phyloP scores from a whole-genome alignment of 257 asterid genomes.

The Plantago major region DNA sequence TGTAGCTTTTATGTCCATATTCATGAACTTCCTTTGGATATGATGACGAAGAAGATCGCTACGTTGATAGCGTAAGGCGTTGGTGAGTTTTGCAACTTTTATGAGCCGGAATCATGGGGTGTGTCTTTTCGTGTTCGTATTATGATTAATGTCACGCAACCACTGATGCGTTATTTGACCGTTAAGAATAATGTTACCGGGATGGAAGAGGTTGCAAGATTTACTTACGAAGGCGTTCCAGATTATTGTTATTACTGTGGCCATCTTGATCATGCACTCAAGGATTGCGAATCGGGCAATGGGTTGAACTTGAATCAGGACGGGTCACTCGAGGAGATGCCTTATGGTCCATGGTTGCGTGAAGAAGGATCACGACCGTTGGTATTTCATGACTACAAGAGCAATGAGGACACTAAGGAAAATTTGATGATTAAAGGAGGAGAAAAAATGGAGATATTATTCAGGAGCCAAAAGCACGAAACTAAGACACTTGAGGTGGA shows the following conservation, averaged over 20 bases:
- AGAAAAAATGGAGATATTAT: too few relatives aligned
- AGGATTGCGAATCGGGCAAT: neutral
- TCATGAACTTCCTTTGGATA: neutral
- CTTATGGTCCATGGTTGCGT: neutral
- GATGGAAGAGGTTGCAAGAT: neutral
- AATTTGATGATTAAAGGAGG: too few relatives aligned
- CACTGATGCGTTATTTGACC: neutral
- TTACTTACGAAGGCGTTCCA: neutral
- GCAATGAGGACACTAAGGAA: too few relatives aligned
- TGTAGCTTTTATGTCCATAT: neutral
- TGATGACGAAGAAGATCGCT: neutral
- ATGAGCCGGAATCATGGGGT: neutral
- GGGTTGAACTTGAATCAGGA: neutral
- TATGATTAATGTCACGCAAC: neutral
- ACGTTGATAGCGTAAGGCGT: neutral
- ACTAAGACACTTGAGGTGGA: too few relatives aligned
- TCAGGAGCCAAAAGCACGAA: too few relatives aligned
- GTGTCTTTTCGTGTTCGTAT: neutral
- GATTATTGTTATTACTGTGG: neutral
- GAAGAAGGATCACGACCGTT: neutral
- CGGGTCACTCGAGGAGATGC: neutral
- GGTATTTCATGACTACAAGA: too few relatives aligned
- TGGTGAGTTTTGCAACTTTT: neutral
- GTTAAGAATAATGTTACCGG: neutral
- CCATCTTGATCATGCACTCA: neutral